Evolutionary conservation across 345 rosid species (phyloP), one percentile per base, ranked within the genome.

Genomic region (Lumnitzera racemosa): DNA sequence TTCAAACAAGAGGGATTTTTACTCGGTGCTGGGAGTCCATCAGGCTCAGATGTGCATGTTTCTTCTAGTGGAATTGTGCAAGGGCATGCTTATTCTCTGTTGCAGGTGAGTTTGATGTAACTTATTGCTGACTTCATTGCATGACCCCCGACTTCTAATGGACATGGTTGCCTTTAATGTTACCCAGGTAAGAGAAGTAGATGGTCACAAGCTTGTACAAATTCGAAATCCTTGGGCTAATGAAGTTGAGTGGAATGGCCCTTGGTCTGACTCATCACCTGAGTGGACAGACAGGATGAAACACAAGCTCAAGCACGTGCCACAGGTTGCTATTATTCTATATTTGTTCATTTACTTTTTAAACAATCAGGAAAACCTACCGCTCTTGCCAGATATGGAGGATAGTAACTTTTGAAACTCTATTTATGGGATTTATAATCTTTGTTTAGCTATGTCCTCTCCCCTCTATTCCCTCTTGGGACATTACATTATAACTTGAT

Each of bases 181-280:
- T 59, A 12, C 73, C 68, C 80, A 94, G 99, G 99, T 90, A 57
- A 82, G 91, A 78, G 99, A 95, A 76, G 99, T 90, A 50, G 99
- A 95, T 73, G 87, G 99, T 61, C 95, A 95, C 79, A 90, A 92
- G 78, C 96, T 95, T 73, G 95, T 95, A 72, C 99, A 95, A 69
- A 81, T 95, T 68, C 90, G 98, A 64, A 95, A 95, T 66, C 98
- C 99, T 15, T 95, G 99, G 98, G 99, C 99, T 66, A 95, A 81
- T 80, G 99, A 95, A 74, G 99, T 95, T 53, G 99, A 95, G 70
- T 95, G 99, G 99, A 95, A 88, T 77, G 99, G 99, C 60, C 96
- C 94, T 43, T 95, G 99, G 99, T 88, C 98, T 36, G 99, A 95
- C 66, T 80, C 98, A 17, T 90, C 99, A 23, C 78, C 86, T 46